Base-by-base conservation (phyloP, 208 protist species). In the Tritrichomonas musculus region DNA sequence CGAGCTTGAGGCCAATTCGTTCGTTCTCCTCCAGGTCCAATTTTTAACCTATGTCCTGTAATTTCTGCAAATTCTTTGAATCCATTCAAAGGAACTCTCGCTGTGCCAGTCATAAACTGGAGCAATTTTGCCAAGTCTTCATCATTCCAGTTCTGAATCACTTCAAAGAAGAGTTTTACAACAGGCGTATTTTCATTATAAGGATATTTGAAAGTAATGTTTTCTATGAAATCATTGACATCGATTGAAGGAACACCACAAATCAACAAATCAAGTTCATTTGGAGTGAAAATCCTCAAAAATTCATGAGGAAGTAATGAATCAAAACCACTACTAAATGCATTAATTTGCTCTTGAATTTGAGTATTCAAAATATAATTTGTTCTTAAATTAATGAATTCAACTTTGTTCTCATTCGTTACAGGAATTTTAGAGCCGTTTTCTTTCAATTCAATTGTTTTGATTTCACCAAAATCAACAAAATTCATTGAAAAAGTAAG, bases 191-290 rank as follows among this genome's bases (percentile, higher is more conserved):
- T 75, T 50, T 93, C 94, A 20, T 96, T 95, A 27, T 95, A 94
- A 41, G 95, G 96, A 75, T 97, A 97, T 72, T 96, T 95, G 95
- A 99, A 99, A 41, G 97, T 95, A 39, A 98, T 99, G 96, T 99
- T 97, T 25, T 92, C 92, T 44, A 94, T 36, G 22, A 98, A 94
- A 94, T 99, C 98, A 93, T 98, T 97, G 9, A 99, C 95, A 94
- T 99, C 97, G 82, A 99, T 98, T 55, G 98, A 97, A 1, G 98
- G 98, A 75, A 98, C 95, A 82, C 98, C 98, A 75, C 97, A 98
- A 65, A 99, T 99, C 25, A 99, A 96, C 0, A 99, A 96, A 96
- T 99, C 98, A 33, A 99, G 95, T 95, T 99, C 98, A 60, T 98
- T 95, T 94, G 98, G 97, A 41, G 97, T 97, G 95, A 99, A 99